Evolutionary conservation across 495 filamentous ascomycete species (phyloP).

Genomic region (Penicillium flavigenum): DNA sequence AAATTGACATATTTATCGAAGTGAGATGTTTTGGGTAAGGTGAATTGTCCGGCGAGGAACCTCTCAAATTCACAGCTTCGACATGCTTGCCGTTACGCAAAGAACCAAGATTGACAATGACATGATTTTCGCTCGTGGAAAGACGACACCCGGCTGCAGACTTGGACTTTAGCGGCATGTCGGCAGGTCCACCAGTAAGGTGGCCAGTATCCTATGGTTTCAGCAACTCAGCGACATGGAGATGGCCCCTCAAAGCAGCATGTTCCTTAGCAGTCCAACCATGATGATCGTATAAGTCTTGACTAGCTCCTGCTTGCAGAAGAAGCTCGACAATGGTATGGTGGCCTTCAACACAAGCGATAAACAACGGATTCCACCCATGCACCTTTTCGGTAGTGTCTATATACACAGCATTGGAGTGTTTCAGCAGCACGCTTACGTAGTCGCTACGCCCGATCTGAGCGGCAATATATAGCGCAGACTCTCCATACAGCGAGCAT

Average conservation of each 20-base stretch:
- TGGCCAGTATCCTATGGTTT: slow-evolving; percentile 7
- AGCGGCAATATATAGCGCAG: slow-evolving; percentile 14
- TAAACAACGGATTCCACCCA: slow-evolving; percentile 75
- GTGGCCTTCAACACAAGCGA: slow-evolving; percentile 73
- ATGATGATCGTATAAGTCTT: slow-evolving; percentile 11
- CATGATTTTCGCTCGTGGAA: not conserved
- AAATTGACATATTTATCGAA: slow-evolving; percentile 13
- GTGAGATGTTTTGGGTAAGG: not conserved
- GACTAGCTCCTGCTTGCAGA: slow-evolving; percentile 61
- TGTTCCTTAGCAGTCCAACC: slow-evolving; percentile 30
- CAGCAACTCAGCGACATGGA: slow-evolving; percentile 15
- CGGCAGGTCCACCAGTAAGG: slow-evolving; percentile 6
- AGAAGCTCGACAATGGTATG: slow-evolving; percentile 51
- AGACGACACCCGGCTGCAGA: not conserved
- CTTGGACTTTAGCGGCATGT: not conserved
- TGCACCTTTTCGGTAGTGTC: slow-evolving; percentile 60
- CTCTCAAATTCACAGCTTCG: slow-evolving; percentile 9
- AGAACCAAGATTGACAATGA: slow-evolving; percentile 19
- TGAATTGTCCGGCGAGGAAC: not conserved
- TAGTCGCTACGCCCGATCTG: not conserved
- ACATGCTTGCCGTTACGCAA: slow-evolving; percentile 11
- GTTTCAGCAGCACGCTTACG: not conserved
- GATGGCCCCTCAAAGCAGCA: slow-evolving; percentile 23
- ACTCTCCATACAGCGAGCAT: slow-evolving; percentile 7
- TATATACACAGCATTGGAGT: not conserved